phyloP scores from a whole-genome alignment of 2,329 filamentous ascomycete genomes.

The Apiospora malaysiana region DNA sequence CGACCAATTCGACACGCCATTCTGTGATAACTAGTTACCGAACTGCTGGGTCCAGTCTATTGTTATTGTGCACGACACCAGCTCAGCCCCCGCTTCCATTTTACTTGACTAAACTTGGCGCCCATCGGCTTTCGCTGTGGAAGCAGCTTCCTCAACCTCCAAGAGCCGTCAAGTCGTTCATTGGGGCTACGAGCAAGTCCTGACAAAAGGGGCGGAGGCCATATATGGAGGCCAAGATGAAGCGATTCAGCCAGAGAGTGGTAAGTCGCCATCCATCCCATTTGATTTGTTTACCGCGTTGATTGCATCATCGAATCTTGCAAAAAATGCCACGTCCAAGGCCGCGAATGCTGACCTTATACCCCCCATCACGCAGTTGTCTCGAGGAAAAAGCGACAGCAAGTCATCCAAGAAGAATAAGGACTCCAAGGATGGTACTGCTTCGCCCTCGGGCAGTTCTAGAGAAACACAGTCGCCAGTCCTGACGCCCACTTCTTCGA shows the following conservation, averaged over 20 bases:
- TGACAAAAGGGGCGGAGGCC: conserved; percentile 18
- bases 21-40: conserved; percentile 1
- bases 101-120: conserved; percentile 10
- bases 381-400: conserved; percentile 83
- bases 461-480: conserved; percentile 67
- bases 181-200: conserved; percentile 14
- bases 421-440: conserved; percentile 75
- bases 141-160: conserved; percentile 11
- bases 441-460: conserved; percentile 69
- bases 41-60: conserved; percentile 3
- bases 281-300: conserved; percentile 1
- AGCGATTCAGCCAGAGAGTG: conserved; percentile 96
- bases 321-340: background rate
- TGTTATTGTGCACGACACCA: conserved; percentile 13
- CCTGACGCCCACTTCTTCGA: conserved; percentile 85
- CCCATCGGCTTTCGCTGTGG: conserved; percentile 11
- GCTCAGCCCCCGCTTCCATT: conserved; percentile 9
- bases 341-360: conserved; percentile 50
- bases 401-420: conserved; percentile 83
- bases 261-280: conserved; percentile 64
- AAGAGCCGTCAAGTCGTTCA: conserved; percentile 3
- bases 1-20: background rate
- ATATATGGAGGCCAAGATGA: conserved; percentile 65
- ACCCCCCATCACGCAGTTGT: conserved; percentile 75
- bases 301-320: conserved; percentile 16